These are phyloP conservation scores for Rhizophora mangle DNA, from an alignment of 345 rosid genomes.

Conservation along the genomic window DNA sequence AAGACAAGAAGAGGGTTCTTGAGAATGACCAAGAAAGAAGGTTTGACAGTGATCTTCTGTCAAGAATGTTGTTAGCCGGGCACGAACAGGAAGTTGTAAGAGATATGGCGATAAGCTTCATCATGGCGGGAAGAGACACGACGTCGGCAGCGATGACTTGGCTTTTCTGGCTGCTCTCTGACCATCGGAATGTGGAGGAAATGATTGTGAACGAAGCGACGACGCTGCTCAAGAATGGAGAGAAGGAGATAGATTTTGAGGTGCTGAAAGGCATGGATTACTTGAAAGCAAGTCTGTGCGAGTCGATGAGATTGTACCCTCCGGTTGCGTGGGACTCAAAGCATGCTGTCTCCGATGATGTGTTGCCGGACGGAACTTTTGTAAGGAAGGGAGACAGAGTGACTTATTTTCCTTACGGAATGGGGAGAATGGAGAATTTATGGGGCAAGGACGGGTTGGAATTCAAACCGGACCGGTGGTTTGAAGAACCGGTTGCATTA, in stretches of 20 bases:
- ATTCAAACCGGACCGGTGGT: slow-evolving; percentile 34
- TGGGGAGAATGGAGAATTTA: slow-evolving; percentile 30
- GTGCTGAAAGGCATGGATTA: slow-evolving; percentile 22
- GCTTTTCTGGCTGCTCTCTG: slow-evolving; percentile 32
- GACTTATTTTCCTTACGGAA: slow-evolving; percentile 31
- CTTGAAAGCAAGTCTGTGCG: slow-evolving; percentile 28
- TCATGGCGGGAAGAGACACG: slow-evolving; percentile 36
- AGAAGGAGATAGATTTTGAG: slow-evolving; percentile 11
- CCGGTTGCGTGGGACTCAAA: slow-evolving; percentile 37
- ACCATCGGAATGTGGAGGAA: slow-evolving; percentile 13
- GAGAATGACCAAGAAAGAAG: slow-evolving; percentile 1
- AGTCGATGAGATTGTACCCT: slow-evolving; percentile 35
- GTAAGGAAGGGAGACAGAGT: slow-evolving; percentile 30
- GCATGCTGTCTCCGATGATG: slow-evolving; percentile 22
- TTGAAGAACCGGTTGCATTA: background rate
- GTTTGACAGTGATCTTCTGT: slow-evolving; percentile 15
- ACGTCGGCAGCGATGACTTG: slow-evolving; percentile 35
- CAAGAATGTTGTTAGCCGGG: slow-evolving; percentile 20
- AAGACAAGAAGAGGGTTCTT: slow-evolving; percentile 11
- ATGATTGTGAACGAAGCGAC: slow-evolving; percentile 16
- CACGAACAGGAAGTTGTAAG: slow-evolving; percentile 19
- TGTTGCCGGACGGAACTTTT: slow-evolving; percentile 29
- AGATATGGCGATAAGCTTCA: slow-evolving; percentile 33
- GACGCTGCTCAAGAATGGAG: slow-evolving; percentile 10
- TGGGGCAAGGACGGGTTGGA: slow-evolving; percentile 29